Percentiles rank a stretch among this genome's conserved stretches.
Conservation (phyloP, 345 rosid genomes). For the Murraya koenigii region DNA sequence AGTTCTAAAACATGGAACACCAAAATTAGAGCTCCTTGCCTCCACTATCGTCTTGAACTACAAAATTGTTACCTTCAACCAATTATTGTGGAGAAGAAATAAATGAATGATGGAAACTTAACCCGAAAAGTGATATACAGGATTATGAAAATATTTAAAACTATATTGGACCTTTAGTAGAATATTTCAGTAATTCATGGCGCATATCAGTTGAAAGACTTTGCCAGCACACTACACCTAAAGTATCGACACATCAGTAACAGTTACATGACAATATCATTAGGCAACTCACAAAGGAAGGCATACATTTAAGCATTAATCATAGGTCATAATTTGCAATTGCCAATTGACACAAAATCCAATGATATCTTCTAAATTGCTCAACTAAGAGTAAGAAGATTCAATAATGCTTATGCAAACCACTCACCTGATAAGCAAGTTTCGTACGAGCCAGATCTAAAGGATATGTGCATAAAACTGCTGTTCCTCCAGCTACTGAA, state of each 20-base stretch:
- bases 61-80: not conserved
- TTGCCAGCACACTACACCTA: not conserved
- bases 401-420: constrained; percentile 6
- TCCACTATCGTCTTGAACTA: not conserved
- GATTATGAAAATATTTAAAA: not conserved
- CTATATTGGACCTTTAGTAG: not conserved
- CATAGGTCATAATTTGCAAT: not conserved
- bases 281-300: not conserved
- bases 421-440: constrained; percentile 89
- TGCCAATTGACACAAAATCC: not conserved
- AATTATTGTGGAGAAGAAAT: not conserved
- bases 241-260: not conserved
- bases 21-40: not conserved
- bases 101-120: not conserved
- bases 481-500: constrained; percentile 93
- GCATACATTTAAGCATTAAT: not conserved
- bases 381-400: constrained; percentile 1
- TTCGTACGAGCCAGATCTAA: constrained; percentile 95
- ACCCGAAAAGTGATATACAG: not conserved
- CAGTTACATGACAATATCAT: not conserved
- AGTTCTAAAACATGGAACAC: not conserved
- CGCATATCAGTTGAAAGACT: not conserved
- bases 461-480: constrained; percentile 93
- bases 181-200: not conserved
- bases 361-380: not conserved